Conservation (phyloP, 495 filamentous ascomycete genomes). For the Hyaloscypha bicolor region DNA sequence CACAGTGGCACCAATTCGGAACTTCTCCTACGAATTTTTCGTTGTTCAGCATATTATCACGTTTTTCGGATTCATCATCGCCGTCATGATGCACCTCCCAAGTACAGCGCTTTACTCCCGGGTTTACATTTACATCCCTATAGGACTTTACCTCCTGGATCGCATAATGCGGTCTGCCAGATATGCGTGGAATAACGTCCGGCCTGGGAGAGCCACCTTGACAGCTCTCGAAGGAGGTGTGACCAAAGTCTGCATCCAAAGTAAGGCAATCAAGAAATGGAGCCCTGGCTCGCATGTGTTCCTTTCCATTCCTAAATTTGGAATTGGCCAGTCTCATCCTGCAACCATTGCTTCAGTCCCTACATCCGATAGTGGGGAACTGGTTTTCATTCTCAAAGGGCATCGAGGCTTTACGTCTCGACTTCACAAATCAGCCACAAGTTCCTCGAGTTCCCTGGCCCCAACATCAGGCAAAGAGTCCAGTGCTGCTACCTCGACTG, state of each 20-base stretch:
- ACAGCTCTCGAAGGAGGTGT: conserved; percentile 47
- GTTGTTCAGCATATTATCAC: conserved; percentile 80
- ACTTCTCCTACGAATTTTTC: conserved; percentile 77
- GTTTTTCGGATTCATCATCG: conserved; percentile 65
- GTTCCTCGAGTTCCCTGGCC: conserved; percentile 20
- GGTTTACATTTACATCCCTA: conserved; percentile 69
- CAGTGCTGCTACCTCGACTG: conserved; percentile 46
- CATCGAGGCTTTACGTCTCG: conserved; percentile 72
- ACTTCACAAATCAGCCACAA: conserved; percentile 39
- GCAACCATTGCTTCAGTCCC: conserved; percentile 70
- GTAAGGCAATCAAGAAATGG: conserved; percentile 66
- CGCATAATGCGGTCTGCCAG: conserved; percentile 54
- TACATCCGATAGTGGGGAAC: conserved; percentile 54
- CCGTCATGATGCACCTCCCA: conserved; percentile 69
- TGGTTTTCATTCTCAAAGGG: conserved; percentile 70
- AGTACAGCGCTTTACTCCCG: conserved; percentile 45
- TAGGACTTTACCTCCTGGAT: conserved; percentile 73
- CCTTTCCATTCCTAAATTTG: conserved; percentile 70
- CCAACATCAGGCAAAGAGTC: conserved; percentile 12
- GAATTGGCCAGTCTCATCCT: conserved; percentile 74
- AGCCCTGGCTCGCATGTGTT: conserved; percentile 78
- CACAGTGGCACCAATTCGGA: conserved; percentile 70
- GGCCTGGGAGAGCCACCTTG: conserved; percentile 31
- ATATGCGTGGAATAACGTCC: conserved; percentile 67
- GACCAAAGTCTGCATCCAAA: conserved; percentile 55